Base-by-base conservation (phyloP, 1,139 yeast species). In the Suhomyces choctaworum region DNA sequence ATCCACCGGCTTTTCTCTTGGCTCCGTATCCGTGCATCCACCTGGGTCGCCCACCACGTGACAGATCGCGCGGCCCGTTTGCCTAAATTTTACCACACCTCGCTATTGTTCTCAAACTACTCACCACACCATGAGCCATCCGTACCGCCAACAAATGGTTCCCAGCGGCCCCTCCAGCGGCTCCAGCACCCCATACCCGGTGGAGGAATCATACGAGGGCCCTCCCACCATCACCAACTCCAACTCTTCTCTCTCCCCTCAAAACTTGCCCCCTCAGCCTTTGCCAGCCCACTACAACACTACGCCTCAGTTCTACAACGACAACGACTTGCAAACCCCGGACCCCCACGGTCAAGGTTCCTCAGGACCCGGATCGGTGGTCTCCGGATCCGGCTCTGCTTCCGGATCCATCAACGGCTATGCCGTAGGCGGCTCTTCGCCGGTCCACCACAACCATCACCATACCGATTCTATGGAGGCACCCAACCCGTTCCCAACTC, bases 61-160 rank as follows among this genome's bases (percentile, higher is more conserved):
- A 25, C 22, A 13, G 29, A 25, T 24, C 34, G 34, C 25, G n/a
- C n/a, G n/a, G 27, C 14, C 9, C 15, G 8, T 13, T 12, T 19
- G 7, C 8, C 20, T 13, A 24, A 27, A 13, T 27, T 20, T 27
- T 7, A 13, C 16, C 24, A 21, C 16, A 8, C 14, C 4, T 16
- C 9, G 21, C 7, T 19, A n/a, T n/a, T n/a, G n/a, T n/a, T n/a
- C n/a, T n/a, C n/a, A n/a, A 17, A 17, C 20, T 7, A 11, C 31
- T 16, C 9, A 9, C 28, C 22, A 16, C 31, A 29, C 25, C 27
- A 47, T 46, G 51, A 43, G 49, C 23, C 69, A 64, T 39, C 69
- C 70, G 5, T 64, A 64, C 45, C 64, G 69, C 36, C 68, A 61
- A 41, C 60, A 56, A 45, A 52, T 48, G 21, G 37, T 36, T 10